Evolutionary conservation across 805 yeast species (phyloP).

Genomic region (Monosporozyma yasuniensis): DNA sequence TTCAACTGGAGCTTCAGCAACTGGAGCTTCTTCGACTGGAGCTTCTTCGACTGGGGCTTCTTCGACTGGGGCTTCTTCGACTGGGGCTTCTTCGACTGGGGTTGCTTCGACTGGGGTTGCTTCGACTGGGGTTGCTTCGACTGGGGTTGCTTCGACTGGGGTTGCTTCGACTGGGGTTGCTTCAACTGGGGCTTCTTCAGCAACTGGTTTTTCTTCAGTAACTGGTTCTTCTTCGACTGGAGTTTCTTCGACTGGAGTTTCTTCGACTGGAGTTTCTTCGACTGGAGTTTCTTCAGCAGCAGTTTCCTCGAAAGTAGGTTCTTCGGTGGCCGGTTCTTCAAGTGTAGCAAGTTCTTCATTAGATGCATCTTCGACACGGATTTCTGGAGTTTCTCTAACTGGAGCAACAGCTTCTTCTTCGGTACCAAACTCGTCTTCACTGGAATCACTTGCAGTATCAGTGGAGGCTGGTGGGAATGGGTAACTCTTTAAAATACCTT

Average conservation of each 20-base stretch:
- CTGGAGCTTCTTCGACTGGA: slow-evolving; percentile 1
- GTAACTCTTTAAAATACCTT: slow-evolving; percentile 35
- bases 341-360: not conserved
- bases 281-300: slow-evolving; percentile 3
- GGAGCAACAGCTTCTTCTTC: not conserved
- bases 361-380: not conserved
- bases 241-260: not conserved
- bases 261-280: slow-evolving; percentile 5
- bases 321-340: slow-evolving; percentile 3
- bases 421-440: not conserved
- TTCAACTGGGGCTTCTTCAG: not conserved
- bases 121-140: not conserved
- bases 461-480: slow-evolving; percentile 31
- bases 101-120: slow-evolving; percentile 1
- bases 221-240: not conserved
- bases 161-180: slow-evolving; percentile 1
- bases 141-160: slow-evolving; percentile 1
- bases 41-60: slow-evolving; percentile 2
- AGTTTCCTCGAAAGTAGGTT: slow-evolving; percentile 5
- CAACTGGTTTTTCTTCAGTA: slow-evolving; percentile 1
- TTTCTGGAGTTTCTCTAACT: not conserved
- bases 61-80: not conserved
- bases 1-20: not conserved
- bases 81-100: slow-evolving; percentile 1
- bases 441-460: slow-evolving; percentile 1